Percentiles rank a stretch among this genome's conserved stretches.
phyloP scores from a whole-genome alignment of 257 asterid species.

The Salvia hispanica region DNA sequence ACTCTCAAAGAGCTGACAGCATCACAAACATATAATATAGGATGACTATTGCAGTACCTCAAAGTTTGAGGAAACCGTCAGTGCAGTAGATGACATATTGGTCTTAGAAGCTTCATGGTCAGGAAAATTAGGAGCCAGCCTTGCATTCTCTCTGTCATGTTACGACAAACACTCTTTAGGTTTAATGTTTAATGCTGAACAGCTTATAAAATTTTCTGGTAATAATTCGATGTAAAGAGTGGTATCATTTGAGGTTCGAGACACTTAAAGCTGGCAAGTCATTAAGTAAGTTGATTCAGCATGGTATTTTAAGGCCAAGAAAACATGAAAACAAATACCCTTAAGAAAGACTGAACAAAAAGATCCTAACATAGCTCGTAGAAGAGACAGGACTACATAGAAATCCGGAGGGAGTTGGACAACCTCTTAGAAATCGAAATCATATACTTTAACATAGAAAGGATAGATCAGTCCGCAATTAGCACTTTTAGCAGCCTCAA shows the following conservation, averaged over 20 bases:
- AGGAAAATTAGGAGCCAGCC: constrained; percentile 53
- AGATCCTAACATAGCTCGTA: constrained; percentile 1
- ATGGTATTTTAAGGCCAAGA: constrained; percentile 4
- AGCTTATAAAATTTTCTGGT: constrained; percentile 13
- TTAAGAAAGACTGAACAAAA: neutral
- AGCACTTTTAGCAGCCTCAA: neutral
- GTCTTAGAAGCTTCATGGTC: constrained; percentile 71
- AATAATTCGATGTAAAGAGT: constrained; percentile 23
- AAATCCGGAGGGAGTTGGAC: constrained; percentile 9
- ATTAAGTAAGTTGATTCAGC: constrained; percentile 18
- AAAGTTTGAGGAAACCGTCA: constrained; percentile 90
- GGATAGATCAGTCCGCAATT: neutral
- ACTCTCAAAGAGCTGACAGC: constrained; percentile 9
- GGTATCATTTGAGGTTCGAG: constrained; percentile 17
- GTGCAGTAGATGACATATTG: constrained; percentile 52
- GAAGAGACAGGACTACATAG: constrained; percentile 1
- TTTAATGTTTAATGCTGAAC: constrained; percentile 15
- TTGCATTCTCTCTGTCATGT: constrained; percentile 68
- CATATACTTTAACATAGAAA: neutral
- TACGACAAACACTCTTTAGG: constrained; percentile 31
- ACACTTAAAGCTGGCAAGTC: constrained; percentile 12
- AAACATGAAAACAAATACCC: constrained; percentile 14
- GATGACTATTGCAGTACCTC: constrained; percentile 56
- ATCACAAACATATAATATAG: constrained; percentile 10
- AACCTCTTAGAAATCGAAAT: constrained; percentile 14